Conservation (phyloP, 139 green algal species). For the Choricystis sp. region DNA sequence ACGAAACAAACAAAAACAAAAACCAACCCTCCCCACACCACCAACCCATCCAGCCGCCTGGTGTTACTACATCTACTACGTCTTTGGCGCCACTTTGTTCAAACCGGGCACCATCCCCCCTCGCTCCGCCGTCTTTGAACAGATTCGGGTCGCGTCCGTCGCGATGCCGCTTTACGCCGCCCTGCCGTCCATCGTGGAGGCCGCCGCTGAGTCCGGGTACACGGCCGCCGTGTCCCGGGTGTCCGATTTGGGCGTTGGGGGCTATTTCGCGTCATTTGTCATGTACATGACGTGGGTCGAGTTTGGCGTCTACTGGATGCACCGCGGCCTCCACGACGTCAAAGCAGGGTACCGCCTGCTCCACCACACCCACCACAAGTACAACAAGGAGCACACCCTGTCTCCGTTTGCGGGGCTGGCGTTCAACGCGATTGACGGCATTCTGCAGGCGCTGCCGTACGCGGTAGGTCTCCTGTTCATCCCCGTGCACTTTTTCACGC, state of each 20-base stretch:
- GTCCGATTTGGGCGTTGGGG: slow-evolving; percentile 35
- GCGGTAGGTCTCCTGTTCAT: slow-evolving; percentile 59
- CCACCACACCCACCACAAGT: slow-evolving; percentile 85
- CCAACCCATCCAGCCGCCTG: no score
- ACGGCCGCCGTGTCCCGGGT: slow-evolving; percentile 60
- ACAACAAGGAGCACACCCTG: slow-evolving; percentile 97
- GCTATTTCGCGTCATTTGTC: slow-evolving; percentile 60
- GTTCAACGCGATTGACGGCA: slow-evolving; percentile 80
- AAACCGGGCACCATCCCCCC: slow-evolving; percentile 38
- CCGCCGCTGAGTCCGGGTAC: slow-evolving; percentile 61
- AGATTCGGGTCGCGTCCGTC: slow-evolving; percentile 64
- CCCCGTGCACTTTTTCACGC: slow-evolving; percentile 81
- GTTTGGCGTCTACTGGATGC: slow-evolving; percentile 91
- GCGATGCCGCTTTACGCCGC: slow-evolving; percentile 74
- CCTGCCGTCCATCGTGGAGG: slow-evolving; percentile 62
- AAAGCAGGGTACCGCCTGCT: slow-evolving; percentile 36
- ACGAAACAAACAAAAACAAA: no score
- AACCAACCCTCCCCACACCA: no score
- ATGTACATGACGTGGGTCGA: slow-evolving; percentile 82
- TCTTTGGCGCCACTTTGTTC: slow-evolving; percentile 49
- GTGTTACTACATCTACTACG: slow-evolving; percentile 65
- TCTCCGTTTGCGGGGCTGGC: slow-evolving; percentile 89
- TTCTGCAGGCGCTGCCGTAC: slow-evolving; percentile 70
- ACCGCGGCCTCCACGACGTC: slow-evolving; percentile 71
- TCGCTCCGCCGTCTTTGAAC: slow-evolving; percentile 36